Percentiles rank a stretch among this genome's conserved stretches.
Conservation (phyloP, 495 filamentous ascomycete species). For the Alectoria sarmentosa region DNA sequence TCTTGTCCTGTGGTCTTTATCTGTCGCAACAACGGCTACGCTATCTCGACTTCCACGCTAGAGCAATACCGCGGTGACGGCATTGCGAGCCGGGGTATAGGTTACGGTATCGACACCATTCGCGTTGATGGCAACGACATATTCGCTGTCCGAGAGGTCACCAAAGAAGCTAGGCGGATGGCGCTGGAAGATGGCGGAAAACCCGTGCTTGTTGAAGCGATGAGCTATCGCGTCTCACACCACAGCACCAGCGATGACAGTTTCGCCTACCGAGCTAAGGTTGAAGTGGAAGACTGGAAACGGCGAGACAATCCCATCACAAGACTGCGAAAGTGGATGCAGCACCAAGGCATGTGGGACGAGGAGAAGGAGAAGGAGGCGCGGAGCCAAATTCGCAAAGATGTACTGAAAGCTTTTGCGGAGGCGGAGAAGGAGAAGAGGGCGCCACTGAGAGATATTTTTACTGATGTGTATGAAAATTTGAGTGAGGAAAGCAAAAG, state of each 20-base stretch:
- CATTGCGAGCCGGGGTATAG: constrained; percentile 88
- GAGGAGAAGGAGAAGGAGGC: constrained; percentile 74
- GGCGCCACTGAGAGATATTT: constrained; percentile 67
- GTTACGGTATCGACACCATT: constrained; percentile 96
- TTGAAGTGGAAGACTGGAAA: constrained; percentile 99
- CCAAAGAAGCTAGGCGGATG: constrained; percentile 65
- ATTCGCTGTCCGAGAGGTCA: constrained; percentile 84
- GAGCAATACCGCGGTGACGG: constrained; percentile 98
- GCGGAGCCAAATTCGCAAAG: constrained; percentile 57
- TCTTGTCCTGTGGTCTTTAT: constrained; percentile 90
- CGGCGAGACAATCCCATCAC: constrained; percentile 91
- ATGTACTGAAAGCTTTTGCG: constrained; percentile 75
- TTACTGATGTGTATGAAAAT: constrained; percentile 82
- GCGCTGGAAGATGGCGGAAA: constrained; percentile 71
- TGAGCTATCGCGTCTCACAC: constrained; percentile 96
- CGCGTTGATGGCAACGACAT: constrained; percentile 97
- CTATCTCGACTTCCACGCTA: constrained; percentile 87
- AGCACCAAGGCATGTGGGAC: constrained; percentile 72
- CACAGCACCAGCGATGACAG: constrained; percentile 98
- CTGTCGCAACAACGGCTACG: constrained; percentile 96
- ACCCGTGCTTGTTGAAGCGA: constrained; percentile 86
- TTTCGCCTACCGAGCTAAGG: constrained; percentile 87
- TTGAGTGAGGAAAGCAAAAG: constrained; percentile 70
- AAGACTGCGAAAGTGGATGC: constrained; percentile 84
- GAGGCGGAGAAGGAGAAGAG: constrained; percentile 88